A percentile compares a stretch with the other conserved stretches of the same genome.
Evolutionary conservation across 805 yeast species (phyloP).

Genomic region (Metschnikowia lunata): DNA sequence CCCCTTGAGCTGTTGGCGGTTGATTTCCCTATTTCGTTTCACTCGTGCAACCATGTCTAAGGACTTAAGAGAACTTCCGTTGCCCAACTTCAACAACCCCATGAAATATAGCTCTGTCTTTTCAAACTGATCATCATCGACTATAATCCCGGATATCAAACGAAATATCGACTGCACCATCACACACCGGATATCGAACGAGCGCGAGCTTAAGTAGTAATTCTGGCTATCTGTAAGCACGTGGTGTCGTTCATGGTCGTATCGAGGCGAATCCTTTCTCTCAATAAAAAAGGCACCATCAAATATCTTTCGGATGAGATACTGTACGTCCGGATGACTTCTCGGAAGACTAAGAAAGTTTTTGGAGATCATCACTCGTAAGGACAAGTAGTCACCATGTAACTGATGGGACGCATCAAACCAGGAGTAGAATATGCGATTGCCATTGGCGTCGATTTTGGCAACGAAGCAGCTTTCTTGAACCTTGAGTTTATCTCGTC

Average conservation of each 20-base stretch:
- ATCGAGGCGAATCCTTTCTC: slow-evolving; percentile 11
- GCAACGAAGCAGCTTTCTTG: slow-evolving; percentile 12
- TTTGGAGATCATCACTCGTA: slow-evolving; percentile 12
- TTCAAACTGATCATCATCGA: slow-evolving; percentile 25
- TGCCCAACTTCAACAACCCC: slow-evolving; percentile 30
- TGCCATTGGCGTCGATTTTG: slow-evolving; percentile 6
- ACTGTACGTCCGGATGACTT: slow-evolving; percentile 26
- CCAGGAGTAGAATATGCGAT: slow-evolving; percentile 11
- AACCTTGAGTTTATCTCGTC: slow-evolving; percentile 1
- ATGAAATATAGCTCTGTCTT: slow-evolving; percentile 27
- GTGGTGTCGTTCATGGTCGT: slow-evolving; percentile 7
- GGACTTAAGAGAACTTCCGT: slow-evolving; percentile 30
- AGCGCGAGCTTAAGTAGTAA: slow-evolving; percentile 21
- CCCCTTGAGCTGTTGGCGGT: slow-evolving; percentile 2
- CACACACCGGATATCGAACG: slow-evolving; percentile 29
- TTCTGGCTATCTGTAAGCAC: slow-evolving; percentile 24
- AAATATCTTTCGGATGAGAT: slow-evolving; percentile 19
- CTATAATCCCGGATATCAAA: slow-evolving; percentile 18
- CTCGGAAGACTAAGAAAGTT: slow-evolving; percentile 15
- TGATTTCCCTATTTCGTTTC: slow-evolving; percentile 5
- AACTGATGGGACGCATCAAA: slow-evolving; percentile 16
- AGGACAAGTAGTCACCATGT: slow-evolving; percentile 10
- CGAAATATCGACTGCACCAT: slow-evolving; percentile 32
- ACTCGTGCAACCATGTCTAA: slow-evolving; percentile 14
- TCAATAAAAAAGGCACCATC: slow-evolving; percentile 23